These are phyloP conservation scores for Scleroderma citrinum DNA, from an alignment of 768 basidiomycete genomes.

Conservation along the genomic window DNA sequence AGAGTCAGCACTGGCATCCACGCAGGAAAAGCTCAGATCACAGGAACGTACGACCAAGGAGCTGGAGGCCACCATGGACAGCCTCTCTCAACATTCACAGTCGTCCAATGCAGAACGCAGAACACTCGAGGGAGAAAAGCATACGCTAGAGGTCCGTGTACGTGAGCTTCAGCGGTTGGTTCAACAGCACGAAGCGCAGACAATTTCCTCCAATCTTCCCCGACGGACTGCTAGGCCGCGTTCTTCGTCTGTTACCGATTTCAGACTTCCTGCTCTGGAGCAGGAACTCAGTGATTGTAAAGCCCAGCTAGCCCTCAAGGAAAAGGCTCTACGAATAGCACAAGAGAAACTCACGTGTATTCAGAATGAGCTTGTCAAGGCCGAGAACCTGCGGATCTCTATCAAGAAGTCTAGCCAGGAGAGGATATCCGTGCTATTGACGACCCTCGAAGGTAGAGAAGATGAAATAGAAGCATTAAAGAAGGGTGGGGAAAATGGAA, in stretches of 20 bases:
- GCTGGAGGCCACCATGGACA: constrained; percentile 51
- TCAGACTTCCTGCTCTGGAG: constrained; percentile 46
- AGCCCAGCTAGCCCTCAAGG: constrained; percentile 38
- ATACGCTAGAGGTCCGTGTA: constrained; percentile 48
- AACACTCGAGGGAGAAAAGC: constrained; percentile 56
- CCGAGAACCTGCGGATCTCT: constrained; percentile 57
- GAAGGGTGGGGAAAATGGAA: constrained; percentile 30
- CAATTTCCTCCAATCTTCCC: constrained; percentile 24
- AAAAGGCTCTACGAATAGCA: constrained; percentile 35
- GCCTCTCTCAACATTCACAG: constrained; percentile 49
- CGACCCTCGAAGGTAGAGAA: constrained; percentile 47
- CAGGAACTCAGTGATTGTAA: constrained; percentile 48
- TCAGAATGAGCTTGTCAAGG: constrained; percentile 43
- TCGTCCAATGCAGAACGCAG: constrained; percentile 34
- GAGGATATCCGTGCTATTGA: constrained; percentile 40
- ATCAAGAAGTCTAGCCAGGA: constrained; percentile 40
- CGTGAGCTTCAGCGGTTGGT: constrained; percentile 48
- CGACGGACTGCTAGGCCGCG: constrained; percentile 40
- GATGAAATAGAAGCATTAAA: constrained; percentile 49
- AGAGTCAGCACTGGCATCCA: constrained; percentile 40
- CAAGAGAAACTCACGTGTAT: constrained; percentile 45
- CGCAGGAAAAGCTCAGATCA: constrained; percentile 46
- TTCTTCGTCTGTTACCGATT: constrained; percentile 54
- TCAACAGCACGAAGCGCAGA: constrained; percentile 31
- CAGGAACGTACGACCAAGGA: constrained; percentile 46